phyloP scores from a whole-genome alignment of 306 rosid species.

The Cotoneaster glaucophyllus region DNA sequence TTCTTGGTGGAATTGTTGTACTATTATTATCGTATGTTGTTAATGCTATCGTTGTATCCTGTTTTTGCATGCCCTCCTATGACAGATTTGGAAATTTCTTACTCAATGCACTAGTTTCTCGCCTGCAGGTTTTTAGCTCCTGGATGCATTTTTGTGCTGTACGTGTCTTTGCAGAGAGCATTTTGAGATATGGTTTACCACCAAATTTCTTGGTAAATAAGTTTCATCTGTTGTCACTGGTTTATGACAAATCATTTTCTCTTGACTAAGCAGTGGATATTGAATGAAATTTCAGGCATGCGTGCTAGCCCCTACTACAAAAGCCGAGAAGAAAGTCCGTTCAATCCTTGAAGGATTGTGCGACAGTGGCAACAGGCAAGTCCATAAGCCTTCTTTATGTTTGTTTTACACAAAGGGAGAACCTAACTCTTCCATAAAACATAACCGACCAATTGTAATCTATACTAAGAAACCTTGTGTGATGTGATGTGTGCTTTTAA shows the following conservation, averaged over 20 bases:
- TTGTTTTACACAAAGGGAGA: not conserved
- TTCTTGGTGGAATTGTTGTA: not conserved
- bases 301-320: constrained; percentile 69
- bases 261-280: constrained; percentile 11
- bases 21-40: not conserved
- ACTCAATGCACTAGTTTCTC: constrained; percentile 12
- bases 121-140: constrained; percentile 75
- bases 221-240: constrained; percentile 5
- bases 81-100: constrained; percentile 6
- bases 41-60: not conserved
- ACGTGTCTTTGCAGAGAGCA: constrained; percentile 78
- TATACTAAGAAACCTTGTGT: not conserved
- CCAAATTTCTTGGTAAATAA: constrained; percentile 74
- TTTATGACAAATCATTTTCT: constrained; percentile 12
- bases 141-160: constrained; percentile 97
- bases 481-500: not conserved
- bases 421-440: not conserved
- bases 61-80: not conserved
- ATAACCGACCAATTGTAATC: not conserved
- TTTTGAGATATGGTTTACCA: constrained; percentile 90
- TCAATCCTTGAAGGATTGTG: constrained; percentile 76
- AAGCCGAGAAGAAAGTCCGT: constrained; percentile 81
- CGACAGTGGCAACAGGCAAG: constrained; percentile 78
- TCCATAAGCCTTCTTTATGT: constrained; percentile 5
- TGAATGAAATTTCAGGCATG: constrained; percentile 56